Evolutionary conservation across 345 rosid species (phyloP).

Genomic region (Schrenkiella parvula): DNA sequence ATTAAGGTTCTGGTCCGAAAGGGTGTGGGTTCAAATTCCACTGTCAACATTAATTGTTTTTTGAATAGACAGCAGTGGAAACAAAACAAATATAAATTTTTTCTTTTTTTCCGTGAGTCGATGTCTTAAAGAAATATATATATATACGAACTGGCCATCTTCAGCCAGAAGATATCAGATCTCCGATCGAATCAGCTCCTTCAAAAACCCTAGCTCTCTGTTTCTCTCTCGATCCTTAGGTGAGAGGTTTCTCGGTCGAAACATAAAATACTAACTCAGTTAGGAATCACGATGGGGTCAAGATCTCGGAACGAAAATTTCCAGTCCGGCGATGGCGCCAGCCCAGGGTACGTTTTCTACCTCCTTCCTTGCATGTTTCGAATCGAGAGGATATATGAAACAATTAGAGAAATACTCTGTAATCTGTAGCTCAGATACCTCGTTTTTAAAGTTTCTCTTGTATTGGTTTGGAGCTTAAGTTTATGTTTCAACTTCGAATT

Average conservation of each 20-base stretch:
- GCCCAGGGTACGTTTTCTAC: conserved; percentile 60
- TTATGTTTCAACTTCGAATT: background rate
- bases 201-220: conserved; percentile 6
- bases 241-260: background rate
- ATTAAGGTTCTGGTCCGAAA: conserved; percentile 99
- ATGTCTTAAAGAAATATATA: background rate
- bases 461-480: background rate
- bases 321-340: conserved; percentile 66
- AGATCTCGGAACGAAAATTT: conserved; percentile 46
- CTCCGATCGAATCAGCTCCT: background rate
- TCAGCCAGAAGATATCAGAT: background rate
- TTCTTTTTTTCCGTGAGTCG: background rate
- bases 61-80: background rate
- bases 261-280: background rate
- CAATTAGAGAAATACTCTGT: background rate
- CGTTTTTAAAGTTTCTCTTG: background rate
- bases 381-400: background rate
- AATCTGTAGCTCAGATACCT: background rate
- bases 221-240: background rate
- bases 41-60: conserved; percentile 46
- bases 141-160: background rate
- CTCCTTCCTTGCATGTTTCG: background rate
- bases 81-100: background rate
- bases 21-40: conserved; percentile 99
- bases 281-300: conserved; percentile 47